phyloP scores from a whole-genome alignment of 208 protist genomes.

The Porcisia hertigi region DNA sequence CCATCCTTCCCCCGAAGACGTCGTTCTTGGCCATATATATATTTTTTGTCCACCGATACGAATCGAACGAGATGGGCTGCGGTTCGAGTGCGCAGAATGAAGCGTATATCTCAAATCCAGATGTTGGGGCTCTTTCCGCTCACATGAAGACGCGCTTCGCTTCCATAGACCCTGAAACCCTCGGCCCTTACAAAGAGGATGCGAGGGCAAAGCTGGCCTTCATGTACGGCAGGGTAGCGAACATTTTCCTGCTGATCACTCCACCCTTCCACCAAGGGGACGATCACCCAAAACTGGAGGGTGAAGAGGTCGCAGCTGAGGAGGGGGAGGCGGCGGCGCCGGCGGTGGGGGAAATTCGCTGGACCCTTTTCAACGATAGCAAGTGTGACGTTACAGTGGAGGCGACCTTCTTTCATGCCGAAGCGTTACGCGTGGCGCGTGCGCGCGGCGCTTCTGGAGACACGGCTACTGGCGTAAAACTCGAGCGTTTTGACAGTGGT shows the following conservation, averaged over 20 bases:
- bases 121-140: conserved; percentile 11
- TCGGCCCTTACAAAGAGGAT: conserved; percentile 31
- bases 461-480: neutral
- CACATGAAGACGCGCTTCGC: conserved; percentile 30
- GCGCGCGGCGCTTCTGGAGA: conserved; percentile 3
- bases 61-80: conserved; percentile 19
- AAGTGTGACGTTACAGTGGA: conserved; percentile 37
- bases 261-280: conserved; percentile 17
- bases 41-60: neutral
- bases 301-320: neutral
- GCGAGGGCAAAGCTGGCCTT: conserved; percentile 18
- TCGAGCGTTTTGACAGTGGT: conserved; percentile 12
- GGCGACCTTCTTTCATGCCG: conserved; percentile 41
- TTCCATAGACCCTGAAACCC: conserved; percentile 14
- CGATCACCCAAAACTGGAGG: neutral
- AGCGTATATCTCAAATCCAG: neutral
- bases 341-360: conserved; percentile 25
- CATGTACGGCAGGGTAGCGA: conserved; percentile 18
- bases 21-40: too few relatives aligned
- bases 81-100: conserved; percentile 14
- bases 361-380: conserved; percentile 49
- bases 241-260: conserved; percentile 30
- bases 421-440: conserved; percentile 18
- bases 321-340: conserved; percentile 1
- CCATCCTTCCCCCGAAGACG: too few relatives aligned